A percentile compares a stretch with the other conserved stretches of the same genome.
phyloP scores from a whole-genome alignment of 345 rosid genomes.

The Camelina laxa region DNA sequence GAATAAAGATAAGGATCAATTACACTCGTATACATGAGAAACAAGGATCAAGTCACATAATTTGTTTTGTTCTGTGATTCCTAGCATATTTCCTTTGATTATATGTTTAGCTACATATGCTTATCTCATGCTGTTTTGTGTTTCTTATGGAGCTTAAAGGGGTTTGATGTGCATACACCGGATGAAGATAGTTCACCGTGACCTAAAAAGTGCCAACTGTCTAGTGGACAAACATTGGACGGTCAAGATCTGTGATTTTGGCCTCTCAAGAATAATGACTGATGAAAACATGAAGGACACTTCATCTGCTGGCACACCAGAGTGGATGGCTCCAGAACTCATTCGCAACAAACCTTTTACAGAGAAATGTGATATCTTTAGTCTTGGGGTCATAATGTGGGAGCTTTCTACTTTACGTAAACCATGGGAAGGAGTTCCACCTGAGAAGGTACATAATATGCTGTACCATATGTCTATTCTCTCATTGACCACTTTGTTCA shows the following conservation, averaged over 20 bases:
- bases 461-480: constrained; percentile 17
- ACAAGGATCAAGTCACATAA: neutral
- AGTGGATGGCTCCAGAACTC: constrained; percentile 99
- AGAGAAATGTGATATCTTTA: constrained; percentile 97
- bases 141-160: constrained; percentile 48
- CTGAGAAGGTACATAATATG: constrained; percentile 75
- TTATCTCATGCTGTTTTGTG: constrained; percentile 11
- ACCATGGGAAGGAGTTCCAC: constrained; percentile 98
- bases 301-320: constrained; percentile 98
- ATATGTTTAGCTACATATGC: constrained; percentile 18
- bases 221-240: constrained; percentile 95
- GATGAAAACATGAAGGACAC: constrained; percentile 72
- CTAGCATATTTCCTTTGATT: neutral
- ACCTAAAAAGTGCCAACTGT: constrained; percentile 87
- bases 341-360: constrained; percentile 86
- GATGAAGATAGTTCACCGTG: constrained; percentile 94
- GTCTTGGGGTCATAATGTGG: constrained; percentile 99
- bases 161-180: constrained; percentile 99
- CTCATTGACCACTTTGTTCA: neutral
- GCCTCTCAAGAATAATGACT: constrained; percentile 87
- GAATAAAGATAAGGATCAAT: constrained; percentile 1
- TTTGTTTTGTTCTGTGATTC: constrained; percentile 2
- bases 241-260: constrained; percentile 97
- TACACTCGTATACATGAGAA: constrained; percentile 19
- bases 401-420: constrained; percentile 90